Evolutionary conservation across 331 rosid genomes (phyloP).

Genomic region (Spiraea crenata): DNA sequence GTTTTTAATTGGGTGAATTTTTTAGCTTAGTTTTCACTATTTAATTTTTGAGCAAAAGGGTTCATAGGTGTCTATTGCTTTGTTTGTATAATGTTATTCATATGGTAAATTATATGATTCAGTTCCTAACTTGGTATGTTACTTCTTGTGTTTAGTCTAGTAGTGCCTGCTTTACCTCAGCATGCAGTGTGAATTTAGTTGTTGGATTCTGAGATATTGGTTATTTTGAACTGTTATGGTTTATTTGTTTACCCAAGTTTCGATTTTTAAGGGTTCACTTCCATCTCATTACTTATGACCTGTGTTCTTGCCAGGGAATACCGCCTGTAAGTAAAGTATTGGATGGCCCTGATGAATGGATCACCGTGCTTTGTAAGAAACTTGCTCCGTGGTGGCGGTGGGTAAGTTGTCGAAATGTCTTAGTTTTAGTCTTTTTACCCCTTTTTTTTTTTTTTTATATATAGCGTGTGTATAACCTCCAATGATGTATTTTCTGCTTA

Average conservation of each 20-base stretch:
- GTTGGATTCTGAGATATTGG: not conserved
- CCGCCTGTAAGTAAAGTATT: conserved; percentile 63
- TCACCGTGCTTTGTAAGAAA: conserved; percentile 69
- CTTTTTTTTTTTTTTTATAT: not conserved
- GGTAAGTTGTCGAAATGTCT: conserved; percentile 43
- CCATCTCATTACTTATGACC: conserved; percentile 14
- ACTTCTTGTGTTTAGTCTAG: not conserved
- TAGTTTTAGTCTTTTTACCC: not conserved
- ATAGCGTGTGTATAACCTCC: conserved; percentile 2
- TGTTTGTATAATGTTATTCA: not conserved
- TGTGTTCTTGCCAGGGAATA: conserved; percentile 55
- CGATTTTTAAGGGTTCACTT: not conserved
- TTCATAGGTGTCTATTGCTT: not conserved
- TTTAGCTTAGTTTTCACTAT: not conserved
- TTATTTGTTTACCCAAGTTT: not conserved
- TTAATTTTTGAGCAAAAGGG: not conserved
- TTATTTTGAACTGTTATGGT: not conserved
- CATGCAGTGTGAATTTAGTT: not conserved
- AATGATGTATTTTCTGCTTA: conserved; percentile 14
- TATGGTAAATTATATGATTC: not conserved
- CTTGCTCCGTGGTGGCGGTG: conserved; percentile 85
- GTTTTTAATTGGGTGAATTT: not conserved
- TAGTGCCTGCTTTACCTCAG: not conserved
- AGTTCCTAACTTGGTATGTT: not conserved
- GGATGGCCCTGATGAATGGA: conserved; percentile 68